Evolutionary conservation across 495 filamentous ascomycete genomes (phyloP), one percentile per base, ranked within the genome.

Genomic region (Aspergillus cristatus): DNA sequence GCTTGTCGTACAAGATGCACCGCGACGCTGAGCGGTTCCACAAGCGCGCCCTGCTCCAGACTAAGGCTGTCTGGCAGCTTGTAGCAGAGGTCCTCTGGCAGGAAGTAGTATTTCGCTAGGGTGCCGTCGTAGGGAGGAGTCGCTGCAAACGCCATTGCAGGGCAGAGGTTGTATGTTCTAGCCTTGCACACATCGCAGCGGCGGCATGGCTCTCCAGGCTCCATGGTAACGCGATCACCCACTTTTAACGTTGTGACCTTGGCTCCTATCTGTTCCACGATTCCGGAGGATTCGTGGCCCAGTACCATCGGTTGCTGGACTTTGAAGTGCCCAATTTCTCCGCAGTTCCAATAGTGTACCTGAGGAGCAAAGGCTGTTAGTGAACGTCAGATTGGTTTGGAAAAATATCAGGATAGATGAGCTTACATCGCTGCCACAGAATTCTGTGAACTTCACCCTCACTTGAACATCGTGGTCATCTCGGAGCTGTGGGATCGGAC

Each of bases 21-120:
- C 5, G 78, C 86, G 6, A 93, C 85, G 40, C 74, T 70, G 6
- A 89, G 67, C 3, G 86, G 86, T 68, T 93, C 86, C 43, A 91
- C 71, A 34, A 91, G 62, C 6, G 83, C 85, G 28, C 81, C 85
- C 54, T 91, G 83, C 55, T 88, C 81, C 22, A 84, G 61, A 1
- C 66, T 70, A 32, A 91, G 76, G 46, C 62, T 47, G 4, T 74
- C 72, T 1, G 84, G 82, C 0, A 93, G 71, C 55, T 76, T 77
- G 54, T 86, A 86, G 66, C 81, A 86, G 50, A 85, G 86, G 55
- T 88, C 83, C 35, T 74, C 72, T 4, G 83, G 78, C 7, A 82
- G 67, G 24, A 60, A 49, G 65, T 82, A 88, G 67, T 81, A 87
- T 35, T 80, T 75, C 4, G 82, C 72, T 14, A 93, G 66, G 0